phyloP scores from a whole-genome alignment of 768 basidiomycete species.

The Termitomyces sp. region DNA sequence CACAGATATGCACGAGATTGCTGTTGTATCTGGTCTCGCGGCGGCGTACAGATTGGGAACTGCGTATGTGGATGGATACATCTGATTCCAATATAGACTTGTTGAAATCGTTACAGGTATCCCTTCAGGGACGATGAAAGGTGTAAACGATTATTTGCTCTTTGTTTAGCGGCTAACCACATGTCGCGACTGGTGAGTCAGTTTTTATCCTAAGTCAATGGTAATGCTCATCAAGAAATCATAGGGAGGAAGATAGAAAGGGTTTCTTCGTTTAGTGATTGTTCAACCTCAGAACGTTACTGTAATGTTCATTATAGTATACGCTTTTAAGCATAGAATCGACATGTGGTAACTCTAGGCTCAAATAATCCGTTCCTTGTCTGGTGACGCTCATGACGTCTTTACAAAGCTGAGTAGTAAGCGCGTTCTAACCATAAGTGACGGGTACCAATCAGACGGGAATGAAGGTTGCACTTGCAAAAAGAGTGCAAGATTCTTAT shows the following conservation, averaged over 20 bases:
- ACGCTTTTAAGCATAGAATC: not conserved
- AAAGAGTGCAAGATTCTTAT: not conserved
- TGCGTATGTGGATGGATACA: conserved; percentile 16
- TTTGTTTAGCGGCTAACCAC: conserved; percentile 23
- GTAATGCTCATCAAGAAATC: not conserved
- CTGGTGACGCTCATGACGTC: conserved; percentile 28
- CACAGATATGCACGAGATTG: conserved; percentile 32
- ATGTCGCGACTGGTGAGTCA: conserved; percentile 14
- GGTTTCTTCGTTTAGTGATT: conserved; percentile 11
- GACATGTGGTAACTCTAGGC: conserved; percentile 6
- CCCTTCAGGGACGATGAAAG: conserved; percentile 26
- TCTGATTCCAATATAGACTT: too few species aligned
- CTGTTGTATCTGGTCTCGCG: conserved; percentile 31
- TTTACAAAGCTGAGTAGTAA: conserved; percentile 33
- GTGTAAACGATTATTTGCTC: conserved; percentile 22
- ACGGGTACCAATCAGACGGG: conserved; percentile 30
- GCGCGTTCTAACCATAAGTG: not conserved
- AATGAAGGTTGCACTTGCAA: conserved; percentile 8
- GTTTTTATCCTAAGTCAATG: not conserved
- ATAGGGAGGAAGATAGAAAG: conserved; percentile 17
- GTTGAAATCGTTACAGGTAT: conserved; percentile 12
- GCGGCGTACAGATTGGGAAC: conserved; percentile 34
- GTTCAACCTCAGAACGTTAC: too few species aligned
- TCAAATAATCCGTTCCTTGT: conserved; percentile 40
- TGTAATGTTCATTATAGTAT: not conserved